Evolutionary conservation across 208 protist genomes (phyloP).

Genomic region (Acanthamoeba royreba): DNA sequence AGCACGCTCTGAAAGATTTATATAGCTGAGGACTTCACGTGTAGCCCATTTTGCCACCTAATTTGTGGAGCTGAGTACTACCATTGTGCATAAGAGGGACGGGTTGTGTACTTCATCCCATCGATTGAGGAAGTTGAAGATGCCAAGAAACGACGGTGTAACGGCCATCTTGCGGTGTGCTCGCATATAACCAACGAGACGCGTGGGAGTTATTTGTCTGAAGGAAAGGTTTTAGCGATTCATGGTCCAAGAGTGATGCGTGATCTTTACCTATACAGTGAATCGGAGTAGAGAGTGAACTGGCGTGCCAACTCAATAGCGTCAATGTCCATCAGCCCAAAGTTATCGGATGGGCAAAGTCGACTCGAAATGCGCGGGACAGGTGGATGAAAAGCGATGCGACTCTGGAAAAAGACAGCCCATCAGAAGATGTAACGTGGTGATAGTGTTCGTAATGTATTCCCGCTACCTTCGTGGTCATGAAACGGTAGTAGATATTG

Average conservation of each 20-base stretch:
- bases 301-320: constrained; percentile 7
- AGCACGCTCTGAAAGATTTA: neutral
- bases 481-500: neutral
- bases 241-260: neutral
- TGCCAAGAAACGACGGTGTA: neutral
- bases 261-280: neutral
- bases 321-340: neutral
- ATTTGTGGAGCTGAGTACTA: neutral
- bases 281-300: constrained; percentile 9
- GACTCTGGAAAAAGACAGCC: neutral
- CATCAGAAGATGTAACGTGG: no score
- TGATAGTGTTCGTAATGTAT: no score
- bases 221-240: neutral
- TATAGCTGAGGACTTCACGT: neutral
- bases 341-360: neutral
- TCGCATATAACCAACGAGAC: neutral
- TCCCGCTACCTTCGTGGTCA: no score
- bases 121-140: constrained; percentile 28
- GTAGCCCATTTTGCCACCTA: constrained; percentile 13
- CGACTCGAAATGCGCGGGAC: neutral
- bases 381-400: neutral
- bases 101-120: neutral
- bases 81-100: neutral
- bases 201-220: neutral
- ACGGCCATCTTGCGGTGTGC: neutral